Base-by-base conservation (phyloP, 768 basidiomycete genomes). In the Clathrus columnatus region DNA sequence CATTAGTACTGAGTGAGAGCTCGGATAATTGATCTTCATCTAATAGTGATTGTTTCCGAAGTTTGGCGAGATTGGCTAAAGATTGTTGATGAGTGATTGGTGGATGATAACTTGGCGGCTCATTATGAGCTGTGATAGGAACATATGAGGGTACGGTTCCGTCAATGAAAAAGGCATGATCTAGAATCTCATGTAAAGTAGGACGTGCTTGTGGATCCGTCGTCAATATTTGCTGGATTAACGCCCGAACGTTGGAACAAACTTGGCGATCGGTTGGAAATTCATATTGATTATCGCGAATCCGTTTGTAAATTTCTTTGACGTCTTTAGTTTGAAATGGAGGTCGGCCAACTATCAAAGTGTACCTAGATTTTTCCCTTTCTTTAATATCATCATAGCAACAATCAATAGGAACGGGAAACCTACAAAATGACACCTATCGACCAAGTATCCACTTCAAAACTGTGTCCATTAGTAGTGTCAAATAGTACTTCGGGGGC, bases 311-410 rank as follows among this genome's bases (percentile, higher is more conserved):
- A 58, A 98, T 97, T 10, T 83, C 84, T 70, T 97, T 96, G 63
- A 98, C 92, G 51, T 98, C 93, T 67, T 96, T 93, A 16, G 93
- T 97, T 69, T 99, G 96, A 75, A 99, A 99, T 0, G 95, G 95
- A 1, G 95, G 95, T n/a, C 87, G 83, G 11, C 96, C 96, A 28
- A 97, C 77, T 28, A 95, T 74, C 50, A 97, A 82, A 1, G 95
- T 99, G 65, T 98, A 98, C 42, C 54, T 55, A 30, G 44, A 27
- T 51, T n/a, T n/a, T n/a, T n/a, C n/a, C n/a, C n/a, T n/a, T n/a
- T n/a, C n/a, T n/a, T n/a, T n/a, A n/a, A n/a, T n/a, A n/a, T n/a
- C n/a, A n/a, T n/a, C n/a, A n/a, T n/a, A n/a, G n/a, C n/a, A 21
- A 14, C 48, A 45, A 72, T 74, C 56, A 2, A 27, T 0, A 26